Percentiles rank a stretch among this genome's conserved stretches.
Evolutionary conservation across 2,329 filamentous ascomycete genomes (phyloP).

Genomic region (Penicillium sp.): DNA sequence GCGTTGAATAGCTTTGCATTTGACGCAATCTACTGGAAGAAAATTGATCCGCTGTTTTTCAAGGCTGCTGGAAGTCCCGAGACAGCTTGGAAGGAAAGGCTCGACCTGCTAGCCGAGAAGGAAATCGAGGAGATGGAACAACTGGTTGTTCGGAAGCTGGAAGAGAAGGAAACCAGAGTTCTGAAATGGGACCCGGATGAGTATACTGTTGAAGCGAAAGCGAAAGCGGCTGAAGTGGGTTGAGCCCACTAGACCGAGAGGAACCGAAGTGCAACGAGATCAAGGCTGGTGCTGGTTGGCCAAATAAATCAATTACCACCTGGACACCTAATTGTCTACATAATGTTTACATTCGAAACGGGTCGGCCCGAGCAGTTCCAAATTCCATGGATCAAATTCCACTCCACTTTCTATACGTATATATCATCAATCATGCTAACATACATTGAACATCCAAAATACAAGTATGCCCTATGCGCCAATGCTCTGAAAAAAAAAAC

Average conservation of each 20-base stretch:
- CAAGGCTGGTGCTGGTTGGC: too few relatives aligned
- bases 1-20: neutral
- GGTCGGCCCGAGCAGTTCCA: constrained; percentile 4
- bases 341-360: neutral
- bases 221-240: too few relatives aligned
- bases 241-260: too few relatives aligned
- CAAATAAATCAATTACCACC: too few relatives aligned
- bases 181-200: constrained; percentile 1
- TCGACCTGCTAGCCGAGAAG: neutral
- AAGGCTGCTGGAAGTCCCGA: too few relatives aligned
- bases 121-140: constrained; percentile 6
- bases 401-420: constrained; percentile 14
- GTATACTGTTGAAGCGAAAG: neutral
- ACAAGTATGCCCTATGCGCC: constrained; percentile 3
- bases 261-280: too few relatives aligned
- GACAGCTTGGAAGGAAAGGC: neutral
- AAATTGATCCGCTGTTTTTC: neutral
- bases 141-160: neutral
- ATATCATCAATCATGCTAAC: constrained; percentile 16
- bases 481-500: constrained; percentile 6
- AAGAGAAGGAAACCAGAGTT: neutral
- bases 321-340: too few relatives aligned
- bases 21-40: neutral
- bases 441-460: constrained; percentile 3
- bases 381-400: neutral